Percentiles rank a stretch among this genome's conserved stretches.
phyloP scores from a whole-genome alignment of 2,329 filamentous ascomycete species.

The Moelleriella libera region DNA sequence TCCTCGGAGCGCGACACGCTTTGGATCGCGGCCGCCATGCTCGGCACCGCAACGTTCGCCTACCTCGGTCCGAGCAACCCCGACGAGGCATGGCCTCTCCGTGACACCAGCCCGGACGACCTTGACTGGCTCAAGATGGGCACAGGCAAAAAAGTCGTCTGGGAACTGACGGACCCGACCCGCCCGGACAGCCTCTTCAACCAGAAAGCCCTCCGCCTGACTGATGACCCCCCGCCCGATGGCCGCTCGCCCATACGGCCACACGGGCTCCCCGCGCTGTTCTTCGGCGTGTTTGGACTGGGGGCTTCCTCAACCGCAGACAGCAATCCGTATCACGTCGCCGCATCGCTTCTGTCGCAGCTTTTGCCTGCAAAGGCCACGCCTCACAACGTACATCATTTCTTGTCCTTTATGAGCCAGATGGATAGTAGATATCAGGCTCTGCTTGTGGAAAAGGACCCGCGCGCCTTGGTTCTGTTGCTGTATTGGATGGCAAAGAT shows the following conservation, averaged over 20 bases:
- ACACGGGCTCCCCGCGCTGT: constrained; percentile 13
- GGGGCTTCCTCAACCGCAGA: constrained; percentile 7
- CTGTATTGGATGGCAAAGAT: constrained; percentile 41
- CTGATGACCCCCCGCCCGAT: constrained; percentile 2
- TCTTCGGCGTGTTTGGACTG: constrained; percentile 16
- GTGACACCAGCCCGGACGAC: constrained; percentile 22
- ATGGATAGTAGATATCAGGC: constrained; percentile 26
- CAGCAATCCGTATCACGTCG: constrained; percentile 17
- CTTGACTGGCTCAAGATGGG: constrained; percentile 43
- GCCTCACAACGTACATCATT: constrained; percentile 26
- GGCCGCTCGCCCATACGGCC: constrained; percentile 5
- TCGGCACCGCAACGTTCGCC: constrained; percentile 30
- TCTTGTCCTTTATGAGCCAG: constrained; percentile 30
- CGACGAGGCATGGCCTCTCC: constrained; percentile 41
- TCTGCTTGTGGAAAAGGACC: constrained; percentile 35
- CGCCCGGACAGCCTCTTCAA: constrained; percentile 33
- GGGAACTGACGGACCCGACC: constrained; percentile 32
- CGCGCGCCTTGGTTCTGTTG: constrained; percentile 38
- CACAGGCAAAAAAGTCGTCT: constrained; percentile 20
- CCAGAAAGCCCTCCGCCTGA: constrained; percentile 8
- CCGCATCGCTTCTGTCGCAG: constrained; percentile 21
- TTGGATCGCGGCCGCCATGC: constrained; percentile 31
- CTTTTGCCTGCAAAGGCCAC: constrained; percentile 20
- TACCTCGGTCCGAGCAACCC: constrained; percentile 25
- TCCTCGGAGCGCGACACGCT: constrained; percentile 28